These are phyloP conservation scores for Phoma herbarum DNA, from an alignment of 2,329 filamentous ascomycete species.

Conservation along the genomic window DNA sequence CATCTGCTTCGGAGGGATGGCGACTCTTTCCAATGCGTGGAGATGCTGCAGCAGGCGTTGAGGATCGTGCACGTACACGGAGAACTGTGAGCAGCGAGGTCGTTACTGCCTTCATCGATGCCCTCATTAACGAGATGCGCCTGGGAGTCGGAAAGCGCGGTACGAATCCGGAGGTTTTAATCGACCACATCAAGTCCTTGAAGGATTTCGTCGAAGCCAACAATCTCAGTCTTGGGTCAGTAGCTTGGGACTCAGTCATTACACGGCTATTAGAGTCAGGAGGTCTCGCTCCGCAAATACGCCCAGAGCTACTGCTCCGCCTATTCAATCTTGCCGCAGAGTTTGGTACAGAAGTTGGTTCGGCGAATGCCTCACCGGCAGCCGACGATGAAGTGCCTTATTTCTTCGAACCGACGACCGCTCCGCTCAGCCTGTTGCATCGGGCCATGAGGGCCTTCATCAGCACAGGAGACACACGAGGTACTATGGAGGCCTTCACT, in stretches of 20 bases:
- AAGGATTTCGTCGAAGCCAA: conserved; percentile 51
- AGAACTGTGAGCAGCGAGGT: conserved; percentile 67
- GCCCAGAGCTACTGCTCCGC: conserved; percentile 55
- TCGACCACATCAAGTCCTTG: conserved; percentile 47
- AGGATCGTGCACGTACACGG: conserved; percentile 46
- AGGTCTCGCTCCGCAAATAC: conserved; percentile 54
- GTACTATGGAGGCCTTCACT: conserved; percentile 51
- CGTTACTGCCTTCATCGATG: conserved; percentile 64
- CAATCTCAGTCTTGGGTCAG: conserved; percentile 51
- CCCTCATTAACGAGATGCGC: conserved; percentile 57
- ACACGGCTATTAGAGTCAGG: conserved; percentile 62
- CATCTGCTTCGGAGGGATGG: conserved; percentile 31
- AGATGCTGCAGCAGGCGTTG: conserved; percentile 26
- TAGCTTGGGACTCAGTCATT: conserved; percentile 57
- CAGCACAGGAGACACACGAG: conserved; percentile 48
- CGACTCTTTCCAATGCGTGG: conserved; percentile 34
- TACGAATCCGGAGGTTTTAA: conserved; percentile 45
- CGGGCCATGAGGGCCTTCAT: conserved; percentile 53
- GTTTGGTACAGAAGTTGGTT: conserved; percentile 53
- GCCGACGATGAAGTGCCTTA: conserved; percentile 45
- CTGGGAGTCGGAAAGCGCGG: conserved; percentile 55
- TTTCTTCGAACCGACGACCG: conserved; percentile 56
- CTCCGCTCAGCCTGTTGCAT: conserved; percentile 55
- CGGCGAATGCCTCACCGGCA: conserved; percentile 45
- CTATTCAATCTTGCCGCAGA: conserved; percentile 52